Base-by-base conservation (phyloP, 164 flowering plant genomes). In the Vitis rotundifolia region DNA sequence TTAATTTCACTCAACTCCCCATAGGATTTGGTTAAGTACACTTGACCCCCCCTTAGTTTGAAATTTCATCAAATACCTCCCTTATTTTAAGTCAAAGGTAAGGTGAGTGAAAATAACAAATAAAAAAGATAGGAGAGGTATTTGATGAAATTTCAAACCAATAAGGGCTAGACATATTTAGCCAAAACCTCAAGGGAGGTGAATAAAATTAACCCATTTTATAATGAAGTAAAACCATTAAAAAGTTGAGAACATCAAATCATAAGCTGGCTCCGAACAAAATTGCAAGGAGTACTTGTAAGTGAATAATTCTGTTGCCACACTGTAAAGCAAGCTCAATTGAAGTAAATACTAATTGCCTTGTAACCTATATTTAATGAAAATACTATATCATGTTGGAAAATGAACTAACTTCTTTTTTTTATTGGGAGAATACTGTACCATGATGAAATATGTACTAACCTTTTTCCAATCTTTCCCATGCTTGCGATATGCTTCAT, bases 401-500 rank as follows among this genome's bases (percentile, higher is more conserved):
- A 37, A 37, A 37, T 37, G 44, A 3, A 37, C 44, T 37, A 37
- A 37, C 44, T 37, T 22, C 26, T 22, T 22, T 37, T 37, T 37
- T 37, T 37, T 37, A 2, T 37, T 3, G 44, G 44, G 44, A 37
- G 44, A 37, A 37, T 37, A 37, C 44, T 37, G 44, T 37, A 37
- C 44, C 48, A 59, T 15, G 37, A 22, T 5, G 16, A 53, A 13
- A 51, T 49, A 19, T 49, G 51, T 50, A 68, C 73, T 47, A 56
- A 88, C 94, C 92, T 90, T 88, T 71, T 84, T 88, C 94, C 94
- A 90, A 49, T 90, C 92, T 73, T 77, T 87, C 72, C 87, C 89
- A 75, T 85, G 74, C 70, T 84, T 88, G 22, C 94, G 87, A 61
- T 83, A 88, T 13, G 92, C 89, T 51, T 83, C 89, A 80, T 90